Base-by-base conservation (phyloP, 192 early-diverging fungal genomes). In the Backusella psychrophila region DNA sequence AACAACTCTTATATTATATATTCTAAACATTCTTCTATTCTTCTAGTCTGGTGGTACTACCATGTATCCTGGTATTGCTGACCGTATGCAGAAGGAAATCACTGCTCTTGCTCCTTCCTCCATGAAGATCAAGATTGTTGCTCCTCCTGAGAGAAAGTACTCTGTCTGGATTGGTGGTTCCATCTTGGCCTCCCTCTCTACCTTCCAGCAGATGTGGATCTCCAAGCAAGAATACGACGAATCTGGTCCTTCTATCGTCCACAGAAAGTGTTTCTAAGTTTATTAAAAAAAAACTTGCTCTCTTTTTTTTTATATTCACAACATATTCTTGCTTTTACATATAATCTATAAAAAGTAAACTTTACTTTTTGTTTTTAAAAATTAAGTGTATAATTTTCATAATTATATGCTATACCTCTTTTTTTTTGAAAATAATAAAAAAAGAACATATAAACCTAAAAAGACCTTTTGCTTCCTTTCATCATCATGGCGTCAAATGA, bases 201-300 rank as follows among this genome's bases (percentile, higher is more conserved):
- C 95, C 84, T 97, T 98, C 95, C 95, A 97, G 85, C 92, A 96
- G 83, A 94, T 96, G 96, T 98, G 96, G 96, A 93, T 96, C 85
- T 93, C 95, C 66, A 96, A 96, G 91, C 91, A 93, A 69, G 75
- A 77, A 71, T 77, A 89, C 79, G 87, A 89, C 77, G 88, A 89
- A 77, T 80, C 69, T 66, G 88, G 88, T 80, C 87, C 88, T 35
- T 82, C 81, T 23, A 89, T 89, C 52, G 88, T 88, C 26, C 88
- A 88, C 77, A 84, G 87, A 79, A 88, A 88, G 82, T 89, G 87
- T 74, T 88, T 80, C 77, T 80, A 80, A 80, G 36, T 36, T 66
- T 21, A 35, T 71, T 44, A 44, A 44, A 44, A 44, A 33, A 44
- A 44, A 44, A 17, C 15, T 44, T 44, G 42, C 15, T 44, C 42